Evolutionary conservation across 306 rosid species (phyloP).

Genomic region (Cucurbita pepo): DNA sequence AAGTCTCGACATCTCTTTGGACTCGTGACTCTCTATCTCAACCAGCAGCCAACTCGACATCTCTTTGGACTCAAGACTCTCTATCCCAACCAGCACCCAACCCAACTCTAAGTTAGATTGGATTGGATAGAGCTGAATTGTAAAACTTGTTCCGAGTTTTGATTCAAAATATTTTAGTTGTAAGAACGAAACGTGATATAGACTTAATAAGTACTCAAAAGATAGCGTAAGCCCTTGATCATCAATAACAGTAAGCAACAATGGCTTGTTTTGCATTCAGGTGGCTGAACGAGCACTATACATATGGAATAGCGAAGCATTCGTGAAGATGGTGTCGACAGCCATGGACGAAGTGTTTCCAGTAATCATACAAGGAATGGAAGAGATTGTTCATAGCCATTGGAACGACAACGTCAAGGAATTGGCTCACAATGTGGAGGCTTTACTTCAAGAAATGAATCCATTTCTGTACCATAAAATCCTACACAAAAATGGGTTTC

Average conservation of each 20-base stretch:
- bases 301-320: slow-evolving; percentile 80
- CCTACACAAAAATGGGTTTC: slow-evolving; percentile 26
- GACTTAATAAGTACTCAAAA: too few species aligned
- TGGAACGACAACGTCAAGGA: slow-evolving; percentile 57
- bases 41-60: too few species aligned
- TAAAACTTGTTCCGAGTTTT: too few species aligned
- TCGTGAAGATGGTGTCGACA: slow-evolving; percentile 51
- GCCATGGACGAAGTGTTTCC: slow-evolving; percentile 57
- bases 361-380: slow-evolving; percentile 53
- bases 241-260: background rate
- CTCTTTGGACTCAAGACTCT: too few species aligned
- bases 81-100: too few species aligned
- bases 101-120: too few species aligned
- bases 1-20: too few species aligned
- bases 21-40: too few species aligned
- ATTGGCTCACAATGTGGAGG: slow-evolving; percentile 51
- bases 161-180: too few species aligned
- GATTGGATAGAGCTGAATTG: too few species aligned
- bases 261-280: slow-evolving; percentile 7
- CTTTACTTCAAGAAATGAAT: slow-evolving; percentile 60
- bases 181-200: too few species aligned
- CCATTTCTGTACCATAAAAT: slow-evolving; percentile 41
- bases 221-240: background rate
- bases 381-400: slow-evolving; percentile 56
- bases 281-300: slow-evolving; percentile 80